Percentiles rank a stretch among this genome's conserved stretches.
Conservation (phyloP, 495 filamentous ascomycete species). For the Xylaria sp. region DNA sequence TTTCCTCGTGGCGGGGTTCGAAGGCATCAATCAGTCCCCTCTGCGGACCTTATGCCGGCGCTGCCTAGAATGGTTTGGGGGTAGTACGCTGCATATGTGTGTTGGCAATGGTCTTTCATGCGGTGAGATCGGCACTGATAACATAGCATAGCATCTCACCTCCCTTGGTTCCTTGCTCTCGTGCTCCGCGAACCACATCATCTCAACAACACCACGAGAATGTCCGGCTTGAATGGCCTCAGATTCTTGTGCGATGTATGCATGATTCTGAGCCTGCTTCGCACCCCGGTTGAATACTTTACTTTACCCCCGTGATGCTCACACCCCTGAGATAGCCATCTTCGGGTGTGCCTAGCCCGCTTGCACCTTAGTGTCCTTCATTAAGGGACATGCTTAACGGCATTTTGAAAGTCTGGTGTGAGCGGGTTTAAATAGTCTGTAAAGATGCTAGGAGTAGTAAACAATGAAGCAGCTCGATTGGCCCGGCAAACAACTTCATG, state of each 20-base stretch:
- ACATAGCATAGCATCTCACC: neutral
- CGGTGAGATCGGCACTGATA: constrained; percentile 2
- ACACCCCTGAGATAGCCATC: neutral
- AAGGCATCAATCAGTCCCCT: neutral
- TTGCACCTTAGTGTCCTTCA: neutral
- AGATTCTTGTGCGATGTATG: neutral
- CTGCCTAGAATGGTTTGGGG: constrained; percentile 10
- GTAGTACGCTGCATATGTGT: constrained; percentile 1
- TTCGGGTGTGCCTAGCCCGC: too few species aligned
- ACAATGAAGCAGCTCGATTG: neutral
- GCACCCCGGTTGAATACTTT: neutral
- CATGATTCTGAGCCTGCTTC: constrained; percentile 1
- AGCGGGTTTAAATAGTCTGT: neutral
- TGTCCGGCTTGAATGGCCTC: neutral
- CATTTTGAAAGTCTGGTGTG: neutral
- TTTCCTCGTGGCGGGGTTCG: neutral
- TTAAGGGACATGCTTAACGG: neutral
- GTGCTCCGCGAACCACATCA: neutral
- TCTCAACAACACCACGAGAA: neutral
- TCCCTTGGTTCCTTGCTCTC: neutral
- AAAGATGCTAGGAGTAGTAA: neutral
- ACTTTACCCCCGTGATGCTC: neutral
- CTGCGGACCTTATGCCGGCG: neutral
- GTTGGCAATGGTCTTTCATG: neutral
- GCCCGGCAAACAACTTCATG: neutral